Conservation (phyloP, 2,329 filamentous ascomycete species). For the Fusarium verrucosum region DNA sequence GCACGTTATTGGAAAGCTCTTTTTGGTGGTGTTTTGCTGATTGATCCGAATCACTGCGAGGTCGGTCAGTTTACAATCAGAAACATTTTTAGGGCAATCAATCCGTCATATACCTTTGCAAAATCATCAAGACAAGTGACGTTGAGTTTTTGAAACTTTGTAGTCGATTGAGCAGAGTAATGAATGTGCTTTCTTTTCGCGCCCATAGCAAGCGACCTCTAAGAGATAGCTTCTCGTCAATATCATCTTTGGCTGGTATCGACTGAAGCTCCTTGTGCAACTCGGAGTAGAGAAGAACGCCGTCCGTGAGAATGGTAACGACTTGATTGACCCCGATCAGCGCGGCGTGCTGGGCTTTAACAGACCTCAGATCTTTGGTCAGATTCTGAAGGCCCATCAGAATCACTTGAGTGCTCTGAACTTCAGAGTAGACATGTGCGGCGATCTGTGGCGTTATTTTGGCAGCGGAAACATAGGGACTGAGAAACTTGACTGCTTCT, state of each 20-base stretch:
- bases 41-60: background rate
- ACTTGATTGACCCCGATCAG: conserved; percentile 4
- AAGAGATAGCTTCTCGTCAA: background rate
- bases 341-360: fast-evolving
- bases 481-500: conserved; percentile 1
- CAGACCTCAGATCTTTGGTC: background rate
- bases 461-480: conserved; percentile 7
- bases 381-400: conserved; percentile 7
- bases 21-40: background rate
- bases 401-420: conserved; percentile 13
- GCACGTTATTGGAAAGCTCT: background rate
- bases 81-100: too few species aligned
- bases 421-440: conserved; percentile 9
- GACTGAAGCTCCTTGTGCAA: conserved; percentile 5
- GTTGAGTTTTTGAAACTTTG: conserved; percentile 14
- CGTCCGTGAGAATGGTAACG: background rate
- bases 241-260: background rate
- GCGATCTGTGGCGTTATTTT: conserved; percentile 30
- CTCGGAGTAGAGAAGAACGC: conserved; percentile 17
- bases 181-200: background rate
- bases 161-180: fast-evolving
- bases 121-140: conserved; percentile 6
- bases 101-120: background rate
- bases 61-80: too few species aligned
- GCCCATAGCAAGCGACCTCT: background rate